Percentiles rank a stretch among this genome's conserved stretches.
Evolutionary conservation across 495 filamentous ascomycete species (phyloP).

Genomic region (Letharia columbiana): DNA sequence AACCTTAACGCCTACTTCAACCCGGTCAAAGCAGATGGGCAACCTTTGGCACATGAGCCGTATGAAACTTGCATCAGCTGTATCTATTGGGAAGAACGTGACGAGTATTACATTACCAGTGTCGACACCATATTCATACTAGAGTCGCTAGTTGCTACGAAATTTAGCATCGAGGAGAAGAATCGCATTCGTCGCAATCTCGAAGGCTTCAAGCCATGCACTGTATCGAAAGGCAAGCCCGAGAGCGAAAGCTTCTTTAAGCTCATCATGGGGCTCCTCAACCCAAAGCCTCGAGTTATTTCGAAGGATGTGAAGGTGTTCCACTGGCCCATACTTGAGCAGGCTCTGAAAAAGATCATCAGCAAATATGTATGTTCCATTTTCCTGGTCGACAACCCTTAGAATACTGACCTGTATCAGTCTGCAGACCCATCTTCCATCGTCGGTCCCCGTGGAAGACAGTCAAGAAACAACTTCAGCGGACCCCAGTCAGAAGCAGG

Average conservation of each 20-base stretch:
- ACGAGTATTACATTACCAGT: conserved; percentile 85
- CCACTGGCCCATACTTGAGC: conserved; percentile 75
- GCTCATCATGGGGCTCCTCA: conserved; percentile 94
- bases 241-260: conserved; percentile 98
- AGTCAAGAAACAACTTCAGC: conserved; percentile 34
- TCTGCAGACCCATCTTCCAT: conserved; percentile 47
- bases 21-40: conserved; percentile 59
- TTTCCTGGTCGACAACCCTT: neutral
- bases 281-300: conserved; percentile 91
- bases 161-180: conserved; percentile 93
- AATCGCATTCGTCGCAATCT: conserved; percentile 93
- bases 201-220: conserved; percentile 81
- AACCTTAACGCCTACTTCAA: conserved; percentile 66
- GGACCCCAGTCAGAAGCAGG: conserved; percentile 36
- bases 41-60: conserved; percentile 37
- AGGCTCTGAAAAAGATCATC: conserved; percentile 92
- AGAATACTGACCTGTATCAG: conserved; percentile 23
- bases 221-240: conserved; percentile 81
- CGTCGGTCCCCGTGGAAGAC: conserved; percentile 36
- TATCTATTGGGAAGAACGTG: conserved; percentile 85
- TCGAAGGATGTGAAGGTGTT: conserved; percentile 99
- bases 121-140: conserved; percentile 92
- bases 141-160: conserved; percentile 72
- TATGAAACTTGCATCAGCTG: conserved; percentile 83
- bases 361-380: conserved; percentile 80